phyloP scores from a whole-genome alignment of 805 yeast species.

The Spathaspora gorwiae region DNA sequence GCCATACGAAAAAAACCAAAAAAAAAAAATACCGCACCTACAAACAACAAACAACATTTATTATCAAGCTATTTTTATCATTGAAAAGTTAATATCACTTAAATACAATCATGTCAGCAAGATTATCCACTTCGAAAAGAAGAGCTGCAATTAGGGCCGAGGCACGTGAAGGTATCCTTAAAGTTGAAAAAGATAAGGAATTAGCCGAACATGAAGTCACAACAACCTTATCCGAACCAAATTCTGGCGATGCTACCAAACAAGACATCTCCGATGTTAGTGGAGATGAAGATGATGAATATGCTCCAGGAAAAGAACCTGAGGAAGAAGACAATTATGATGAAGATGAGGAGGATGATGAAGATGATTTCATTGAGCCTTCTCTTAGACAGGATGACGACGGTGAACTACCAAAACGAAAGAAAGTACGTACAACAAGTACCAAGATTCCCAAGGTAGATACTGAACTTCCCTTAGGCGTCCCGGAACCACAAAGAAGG shows the following conservation, averaged over 20 bases:
- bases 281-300: conserved; percentile 4
- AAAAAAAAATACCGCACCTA: too few relatives aligned
- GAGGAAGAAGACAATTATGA: conserved; percentile 5
- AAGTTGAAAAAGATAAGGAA: background rate
- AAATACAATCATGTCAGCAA: background rate
- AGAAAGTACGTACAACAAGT: background rate
- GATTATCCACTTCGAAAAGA: conserved; percentile 2
- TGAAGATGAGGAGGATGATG: conserved; percentile 1
- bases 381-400: background rate
- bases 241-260: conserved; percentile 1
- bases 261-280: background rate
- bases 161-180: conserved; percentile 1
- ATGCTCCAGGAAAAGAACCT: conserved; percentile 1
- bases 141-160: conserved; percentile 2
- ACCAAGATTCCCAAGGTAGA: background rate
- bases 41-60: too few relatives aligned
- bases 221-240: background rate
- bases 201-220: background rate
- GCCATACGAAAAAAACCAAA: too few relatives aligned
- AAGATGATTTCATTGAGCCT: background rate
- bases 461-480: background rate
- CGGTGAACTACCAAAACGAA: background rate
- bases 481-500: background rate
- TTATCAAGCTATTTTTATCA: too few relatives aligned
- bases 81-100: too few relatives aligned